phyloP scores from a whole-genome alignment of 257 asterid genomes.

The Solanum appendiculatum region DNA sequence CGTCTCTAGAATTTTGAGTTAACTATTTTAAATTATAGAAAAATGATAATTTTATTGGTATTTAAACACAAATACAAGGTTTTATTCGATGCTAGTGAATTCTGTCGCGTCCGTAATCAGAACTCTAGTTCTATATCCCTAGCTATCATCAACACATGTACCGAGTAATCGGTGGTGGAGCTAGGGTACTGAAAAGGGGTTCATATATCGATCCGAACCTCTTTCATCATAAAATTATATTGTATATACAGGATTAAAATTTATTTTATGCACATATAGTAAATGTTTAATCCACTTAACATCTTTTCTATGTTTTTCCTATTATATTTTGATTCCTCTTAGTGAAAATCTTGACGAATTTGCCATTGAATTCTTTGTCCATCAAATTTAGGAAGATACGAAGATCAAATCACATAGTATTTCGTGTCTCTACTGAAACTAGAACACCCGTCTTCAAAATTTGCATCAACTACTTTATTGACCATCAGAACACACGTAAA shows the following conservation, averaged over 20 bases:
- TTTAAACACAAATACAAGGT: neutral
- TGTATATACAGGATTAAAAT: neutral
- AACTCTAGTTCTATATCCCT: neutral
- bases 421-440: neutral
- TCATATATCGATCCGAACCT: neutral
- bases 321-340: neutral
- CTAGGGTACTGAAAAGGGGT: neutral
- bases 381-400: neutral
- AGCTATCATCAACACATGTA: neutral
- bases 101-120: rapidly evolving
- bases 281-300: neutral
- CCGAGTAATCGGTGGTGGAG: neutral
- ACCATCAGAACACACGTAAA: neutral
- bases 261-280: neutral
- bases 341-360: neutral
- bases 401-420: neutral
- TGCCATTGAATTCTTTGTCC: neutral
- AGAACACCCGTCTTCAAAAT: neutral
- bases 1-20: neutral
- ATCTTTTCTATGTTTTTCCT: neutral
- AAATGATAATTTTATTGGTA: neutral
- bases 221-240: neutral
- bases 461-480: neutral
- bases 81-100: neutral
- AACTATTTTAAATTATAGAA: neutral